Evolutionary conservation across 1,139 yeast genomes (phyloP), one percentile per base, ranked within the genome.

Genomic region (Taiozyma sp.): DNA sequence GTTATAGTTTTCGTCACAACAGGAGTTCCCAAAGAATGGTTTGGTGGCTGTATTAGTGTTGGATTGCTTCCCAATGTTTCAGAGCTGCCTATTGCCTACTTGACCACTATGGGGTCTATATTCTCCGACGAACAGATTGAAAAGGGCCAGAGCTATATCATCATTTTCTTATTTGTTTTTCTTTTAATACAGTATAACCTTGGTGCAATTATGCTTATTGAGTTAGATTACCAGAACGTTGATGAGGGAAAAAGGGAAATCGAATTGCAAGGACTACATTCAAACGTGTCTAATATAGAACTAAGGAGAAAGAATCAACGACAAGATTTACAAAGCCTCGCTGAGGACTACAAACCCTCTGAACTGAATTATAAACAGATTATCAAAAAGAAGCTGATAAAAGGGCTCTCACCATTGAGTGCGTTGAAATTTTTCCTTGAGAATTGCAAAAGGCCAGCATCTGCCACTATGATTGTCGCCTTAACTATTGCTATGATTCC

Each of bases 11-110:
- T 3, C 24, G 10, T 37, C 14, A 37, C 41, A 3, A 37, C 41
- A 16, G 19, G 16, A 9, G 60, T 47, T 44, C 97, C 97, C 0
- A 78, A 76, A 56, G 71, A 79, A 51, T 91, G 97, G 97, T 69
- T 80, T 44, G 96, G 96, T 28, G 96, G 97, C 0, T 71, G 88
- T 24, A 62, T 88, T 9, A 78, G 88, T 6, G 93, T 90, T n/a
- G 93, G 96, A 0, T 73, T 87, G 56, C 79, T 88, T 60, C 88
- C 74, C 11, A 85, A 85, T 62, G 83, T 88, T 50, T 81, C 91
- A 40, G 98, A 91, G 68, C 73, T 91, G 55, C 97, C 98, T 1
- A 88, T 91, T 62, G 97, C 97, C 0, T 90, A 90, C 61, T 71
- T 91, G 48, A 95, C 88, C 61, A 85, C 89, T 32, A 6, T 44